Percentiles rank a stretch among this genome's conserved stretches.
Conservation (phyloP, 129 eudicot genomes). For the Deinandra increscens region DNA sequence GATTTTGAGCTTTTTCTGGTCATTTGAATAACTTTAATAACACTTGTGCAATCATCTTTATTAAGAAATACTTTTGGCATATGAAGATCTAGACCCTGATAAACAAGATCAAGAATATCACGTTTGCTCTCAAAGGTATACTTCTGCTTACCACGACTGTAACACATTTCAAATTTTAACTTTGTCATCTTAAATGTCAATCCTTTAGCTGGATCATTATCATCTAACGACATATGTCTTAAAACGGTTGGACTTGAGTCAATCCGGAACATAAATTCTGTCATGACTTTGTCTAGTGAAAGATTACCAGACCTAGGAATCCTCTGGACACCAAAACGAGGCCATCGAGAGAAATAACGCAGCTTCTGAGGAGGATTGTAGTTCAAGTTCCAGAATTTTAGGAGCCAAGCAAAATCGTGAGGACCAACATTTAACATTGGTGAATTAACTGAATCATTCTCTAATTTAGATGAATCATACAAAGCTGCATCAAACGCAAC, state of each 20-base stretch:
- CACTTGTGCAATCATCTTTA: conserved; percentile 68
- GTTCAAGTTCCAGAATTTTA: conserved; percentile 83
- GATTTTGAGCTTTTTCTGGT: conserved; percentile 74
- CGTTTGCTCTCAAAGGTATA: conserved; percentile 84
- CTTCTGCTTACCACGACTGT: conserved; percentile 85
- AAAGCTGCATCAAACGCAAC: conserved; percentile 44
- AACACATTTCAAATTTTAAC: conserved; percentile 72
- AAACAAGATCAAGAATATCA: conserved; percentile 88
- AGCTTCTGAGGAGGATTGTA: conserved; percentile 85
- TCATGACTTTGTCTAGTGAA: conserved; percentile 90
- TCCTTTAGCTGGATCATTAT: conserved; percentile 95
- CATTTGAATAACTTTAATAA: conserved; percentile 67
- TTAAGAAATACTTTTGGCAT: conserved; percentile 75
- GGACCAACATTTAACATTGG: conserved; percentile 78
- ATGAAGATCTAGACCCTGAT: conserved; percentile 95
- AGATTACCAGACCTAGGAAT: conserved; percentile 91
- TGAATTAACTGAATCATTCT: conserved; percentile 38
- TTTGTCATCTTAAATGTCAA: conserved; percentile 77
- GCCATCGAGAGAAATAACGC: conserved; percentile 92
- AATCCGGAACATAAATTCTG: conserved; percentile 92
- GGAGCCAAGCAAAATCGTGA: conserved; percentile 93
- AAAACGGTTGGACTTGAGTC: conserved; percentile 83
- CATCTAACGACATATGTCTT: conserved; percentile 82
- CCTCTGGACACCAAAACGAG: conserved; percentile 93
- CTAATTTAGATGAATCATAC: conserved; percentile 36